These are phyloP conservation scores for Ceratocystis albifundus DNA, from an alignment of 2,329 filamentous ascomycete genomes.

Conservation along the genomic window DNA sequence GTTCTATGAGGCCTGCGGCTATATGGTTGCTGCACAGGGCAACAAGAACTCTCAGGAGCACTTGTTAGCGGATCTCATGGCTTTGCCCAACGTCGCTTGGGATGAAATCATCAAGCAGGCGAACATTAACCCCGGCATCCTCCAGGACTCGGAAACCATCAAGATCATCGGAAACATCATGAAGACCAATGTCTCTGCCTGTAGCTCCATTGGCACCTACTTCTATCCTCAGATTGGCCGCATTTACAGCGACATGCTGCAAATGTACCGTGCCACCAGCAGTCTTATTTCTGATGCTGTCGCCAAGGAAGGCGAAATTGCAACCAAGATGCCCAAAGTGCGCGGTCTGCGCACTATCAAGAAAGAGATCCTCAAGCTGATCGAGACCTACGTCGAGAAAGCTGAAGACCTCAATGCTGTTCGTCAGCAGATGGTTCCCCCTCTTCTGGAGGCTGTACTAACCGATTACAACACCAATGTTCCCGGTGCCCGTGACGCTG, in stretches of 20 bases:
- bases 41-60: constrained; percentile 91
- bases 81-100: constrained; percentile 86
- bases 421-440: constrained; percentile 87
- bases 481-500: constrained; percentile 84
- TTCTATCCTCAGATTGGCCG: constrained; percentile 97
- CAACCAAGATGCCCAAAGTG: constrained; percentile 94
- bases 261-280: constrained; percentile 98
- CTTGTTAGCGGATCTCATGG: constrained; percentile 84
- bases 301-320: constrained; percentile 53
- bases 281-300: constrained; percentile 90
- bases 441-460: constrained; percentile 82
- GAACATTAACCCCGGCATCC: constrained; percentile 68
- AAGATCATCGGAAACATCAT: constrained; percentile 99
- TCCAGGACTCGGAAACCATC: constrained; percentile 89
- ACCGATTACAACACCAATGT: constrained; percentile 97
- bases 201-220: constrained; percentile 88
- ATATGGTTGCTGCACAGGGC: constrained; percentile 97
- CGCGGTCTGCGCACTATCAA: constrained; percentile 94
- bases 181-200: constrained; percentile 99
- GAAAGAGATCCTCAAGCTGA: constrained; percentile 97
- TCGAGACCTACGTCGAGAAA: constrained; percentile 96
- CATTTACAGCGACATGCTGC: constrained; percentile 96
- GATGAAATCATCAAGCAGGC: constrained; percentile 86
- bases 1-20: constrained; percentile 96
- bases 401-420: constrained; percentile 92